These are phyloP conservation scores for Uronychia setigera DNA, from an alignment of 73 alveolate species.

Conservation along the genomic window DNA sequence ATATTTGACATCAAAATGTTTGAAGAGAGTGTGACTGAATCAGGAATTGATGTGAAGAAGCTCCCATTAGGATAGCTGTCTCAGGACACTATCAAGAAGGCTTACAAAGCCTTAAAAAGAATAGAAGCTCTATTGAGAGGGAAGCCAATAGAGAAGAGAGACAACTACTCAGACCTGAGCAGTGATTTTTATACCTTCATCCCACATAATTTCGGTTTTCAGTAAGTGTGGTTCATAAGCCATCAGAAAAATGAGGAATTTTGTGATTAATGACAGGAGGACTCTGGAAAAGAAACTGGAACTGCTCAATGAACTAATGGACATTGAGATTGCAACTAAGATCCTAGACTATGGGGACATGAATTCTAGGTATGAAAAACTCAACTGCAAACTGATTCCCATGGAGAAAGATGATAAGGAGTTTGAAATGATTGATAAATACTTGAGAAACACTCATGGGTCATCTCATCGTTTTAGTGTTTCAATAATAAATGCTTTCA, in stretches of 20 bases:
- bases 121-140: conserved; percentile 61
- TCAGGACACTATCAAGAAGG: conserved; percentile 59
- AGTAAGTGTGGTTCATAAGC: conserved; percentile 19
- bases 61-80: conserved; percentile 65
- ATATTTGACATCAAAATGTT: conserved; percentile 59
- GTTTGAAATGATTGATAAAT: conserved; percentile 52
- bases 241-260: conserved; percentile 69
- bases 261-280: conserved; percentile 68
- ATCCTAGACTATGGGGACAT: conserved; percentile 22
- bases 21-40: conserved; percentile 45
- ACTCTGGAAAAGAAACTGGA: conserved; percentile 82
- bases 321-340: conserved; percentile 64
- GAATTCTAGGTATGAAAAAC: conserved; percentile 54
- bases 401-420: conserved; percentile 62
- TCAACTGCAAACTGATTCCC: conserved; percentile 64
- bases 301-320: conserved; percentile 51
- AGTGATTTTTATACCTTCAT: conserved; percentile 82
- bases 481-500: conserved; percentile 64
- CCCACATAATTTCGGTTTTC: conserved; percentile 90
- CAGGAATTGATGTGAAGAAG: conserved; percentile 51
- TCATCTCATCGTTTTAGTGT: conserved; percentile 31
- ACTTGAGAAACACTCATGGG: conserved; percentile 72
- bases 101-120: conserved; percentile 70
- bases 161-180: conserved; percentile 54
- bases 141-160: conserved; percentile 18